Evolutionary conservation across 805 yeast species (phyloP), one percentile per base, ranked within the genome.

Genomic region (Clavispora vitiphila): DNA sequence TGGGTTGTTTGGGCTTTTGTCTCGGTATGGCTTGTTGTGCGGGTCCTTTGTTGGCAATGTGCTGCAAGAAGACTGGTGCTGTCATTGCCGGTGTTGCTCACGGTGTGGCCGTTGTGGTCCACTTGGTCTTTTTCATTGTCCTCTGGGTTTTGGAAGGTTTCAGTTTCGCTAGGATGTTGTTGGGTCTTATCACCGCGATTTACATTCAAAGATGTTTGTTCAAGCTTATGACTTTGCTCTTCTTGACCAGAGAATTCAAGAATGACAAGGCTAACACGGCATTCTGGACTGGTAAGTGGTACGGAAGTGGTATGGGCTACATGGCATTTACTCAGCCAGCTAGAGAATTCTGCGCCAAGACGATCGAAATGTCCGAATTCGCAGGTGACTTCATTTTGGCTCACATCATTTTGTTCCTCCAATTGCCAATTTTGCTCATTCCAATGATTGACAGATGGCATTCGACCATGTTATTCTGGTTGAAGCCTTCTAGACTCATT

Each of bases 271-370:
- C 98, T 27, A 93, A 93, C 72, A 85, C 95, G 55, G 98, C 99
- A 22, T 93, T 95, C 95, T 93, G 99, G 99, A 86, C 96, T 44
- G 99, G 99, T 77, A 90, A 89, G 69, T 93, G 99, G 99, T 89
- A 90, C 65, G 93, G 95, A 45, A 75, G 86, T 46, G 93, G 96
- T 60, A 70, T 91, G 67, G 99, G 98, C 46, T 81, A 83, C 80
- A 80, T 83, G 77, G 96, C 97, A 16, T 78, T 86, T 76, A 83
- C 98, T 25, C 98, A 91, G 72, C 99, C 99, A 48, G 61, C 86
- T 40, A 87, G 99, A 76, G 99, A 93, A 72, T 87, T 87, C 60
- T 76, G 80, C 58, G 97, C 97, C 53, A 93, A 93, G 78, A 77
- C 83, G 49, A 86, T 91, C 55, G 99, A 93, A 72, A 68, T 86